Conservation (phyloP, 768 basidiomycete species). For the Mycena sanguinolenta region DNA sequence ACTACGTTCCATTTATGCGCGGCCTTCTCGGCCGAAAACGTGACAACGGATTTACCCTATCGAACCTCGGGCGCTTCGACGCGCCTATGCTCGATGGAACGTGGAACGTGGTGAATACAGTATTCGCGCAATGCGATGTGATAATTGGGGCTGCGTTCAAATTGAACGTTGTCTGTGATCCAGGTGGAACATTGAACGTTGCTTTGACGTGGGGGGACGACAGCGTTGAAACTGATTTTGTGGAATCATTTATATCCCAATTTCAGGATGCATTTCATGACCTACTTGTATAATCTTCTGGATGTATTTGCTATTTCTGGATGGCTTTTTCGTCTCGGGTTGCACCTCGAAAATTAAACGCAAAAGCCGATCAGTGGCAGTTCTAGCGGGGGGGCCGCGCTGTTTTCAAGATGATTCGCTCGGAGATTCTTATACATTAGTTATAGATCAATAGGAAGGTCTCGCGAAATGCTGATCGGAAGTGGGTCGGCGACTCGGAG, state of each 20-base stretch:
- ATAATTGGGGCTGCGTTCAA: slow-evolving; percentile 6
- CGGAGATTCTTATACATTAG: too few relatives aligned
- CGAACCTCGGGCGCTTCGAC: slow-evolving; percentile 12
- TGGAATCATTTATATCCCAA: slow-evolving; percentile 8
- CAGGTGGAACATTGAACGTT: slow-evolving; percentile 14
- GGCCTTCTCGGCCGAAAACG: slow-evolving; percentile 10
- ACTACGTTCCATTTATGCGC: neutral
- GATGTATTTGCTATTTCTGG: too few relatives aligned
- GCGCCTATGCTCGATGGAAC: neutral
- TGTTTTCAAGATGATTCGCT: too few relatives aligned
- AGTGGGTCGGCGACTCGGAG: too few relatives aligned
- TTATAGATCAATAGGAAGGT: too few relatives aligned
- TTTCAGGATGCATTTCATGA: slow-evolving; percentile 20
- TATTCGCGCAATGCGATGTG: slow-evolving; percentile 13
- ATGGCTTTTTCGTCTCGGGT: too few relatives aligned
- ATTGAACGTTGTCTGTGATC: slow-evolving; percentile 12
- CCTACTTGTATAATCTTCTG: neutral
- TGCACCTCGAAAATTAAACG: too few relatives aligned
- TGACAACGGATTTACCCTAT: neutral
- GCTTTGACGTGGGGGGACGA: slow-evolving; percentile 15
- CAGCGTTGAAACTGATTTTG: slow-evolving; percentile 9
- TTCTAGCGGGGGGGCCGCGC: too few relatives aligned
- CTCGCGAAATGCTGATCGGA: too few relatives aligned
- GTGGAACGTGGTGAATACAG: slow-evolving; percentile 11
- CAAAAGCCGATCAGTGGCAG: too few relatives aligned